Conservation (phyloP, 2,329 filamentous ascomycete genomes). For the Stenocarpella maydis region DNA sequence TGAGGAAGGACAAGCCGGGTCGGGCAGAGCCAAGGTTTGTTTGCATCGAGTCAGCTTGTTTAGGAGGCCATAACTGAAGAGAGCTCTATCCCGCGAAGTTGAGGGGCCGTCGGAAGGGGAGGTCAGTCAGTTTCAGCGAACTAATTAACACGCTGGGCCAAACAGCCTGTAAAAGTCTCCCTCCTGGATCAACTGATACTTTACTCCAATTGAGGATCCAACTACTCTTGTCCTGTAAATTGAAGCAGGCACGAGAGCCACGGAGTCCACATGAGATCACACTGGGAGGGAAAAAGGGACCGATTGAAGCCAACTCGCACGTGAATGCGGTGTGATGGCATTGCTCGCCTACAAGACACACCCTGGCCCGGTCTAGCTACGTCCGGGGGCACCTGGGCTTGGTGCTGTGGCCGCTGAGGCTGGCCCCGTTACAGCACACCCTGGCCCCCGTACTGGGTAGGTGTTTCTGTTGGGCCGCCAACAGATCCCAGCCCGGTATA, state of each 20-base stretch:
- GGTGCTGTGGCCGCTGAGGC: not conserved
- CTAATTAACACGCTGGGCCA: not conserved
- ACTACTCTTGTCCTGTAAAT: not conserved
- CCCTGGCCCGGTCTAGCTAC: not conserved
- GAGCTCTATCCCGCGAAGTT: not conserved
- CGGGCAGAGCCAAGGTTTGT: not conserved
- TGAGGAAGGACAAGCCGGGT: not conserved
- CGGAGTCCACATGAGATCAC: not conserved
- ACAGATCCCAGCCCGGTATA: slow-evolving; percentile 11
- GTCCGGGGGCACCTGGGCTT: not conserved
- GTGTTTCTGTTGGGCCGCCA: slow-evolving; percentile 29
- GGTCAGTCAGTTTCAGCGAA: slow-evolving; percentile 4
- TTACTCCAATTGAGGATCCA: not conserved
- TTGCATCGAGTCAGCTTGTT: not conserved
- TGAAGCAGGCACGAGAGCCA: not conserved
- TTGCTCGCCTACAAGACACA: not conserved
- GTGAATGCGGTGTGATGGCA: not conserved
- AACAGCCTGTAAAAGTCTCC: not conserved
- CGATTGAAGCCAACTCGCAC: not conserved
- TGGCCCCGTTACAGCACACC: slow-evolving; percentile 1
- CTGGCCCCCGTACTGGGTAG: not conserved
- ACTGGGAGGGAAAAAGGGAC: not conserved
- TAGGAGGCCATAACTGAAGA: not conserved
- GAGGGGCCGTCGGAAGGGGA: slow-evolving; percentile 2
- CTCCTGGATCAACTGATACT: not conserved